Evolutionary conservation across 768 basidiomycete genomes (phyloP), one percentile per base, ranked within the genome.

Genomic region (Tephrocybe sp.): DNA sequence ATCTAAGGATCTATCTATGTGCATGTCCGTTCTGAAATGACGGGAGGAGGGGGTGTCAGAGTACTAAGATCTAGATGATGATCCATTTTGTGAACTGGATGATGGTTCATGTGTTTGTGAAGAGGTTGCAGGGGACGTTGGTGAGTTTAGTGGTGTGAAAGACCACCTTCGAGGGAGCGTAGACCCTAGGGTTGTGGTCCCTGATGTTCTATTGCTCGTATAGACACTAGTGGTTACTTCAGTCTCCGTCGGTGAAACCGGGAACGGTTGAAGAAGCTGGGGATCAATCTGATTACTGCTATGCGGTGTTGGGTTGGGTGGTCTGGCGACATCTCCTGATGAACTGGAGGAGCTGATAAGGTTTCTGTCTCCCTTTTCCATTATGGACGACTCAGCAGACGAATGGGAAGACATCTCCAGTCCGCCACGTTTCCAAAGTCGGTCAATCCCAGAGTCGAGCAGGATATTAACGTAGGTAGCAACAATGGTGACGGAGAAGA

Each of bases 401-500:
- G 65, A 68, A 30, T 44, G 39, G 22, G 26, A 45, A 42, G 54
- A 45, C 17, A 31, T 9, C 20, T 12, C 31, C 11, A 49, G 43
- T 11, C 39, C 23, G 31, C 54, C 54, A 47, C 64, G 58, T 48
- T 55, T 62, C 48, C 64, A 65, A 22, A 74, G 50, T 17, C 65
- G 66, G 9, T 60, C 54, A 39, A 77, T 50, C 26, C 71, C 68
- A 47, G 72, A 61, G 58, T 87, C 80, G 66, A 82, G 68, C 39
- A 82, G 56, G 39, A 84, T 69, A 60, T 90, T 91, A 61, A 85
- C 57, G 62, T 89, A 78, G 60, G 89, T 74, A 49, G 91, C 67
- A 40, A 94, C 53, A 26, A 89, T 76, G 0, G 89, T 78, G 34
- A 90, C 68, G 12, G 87, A 85, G 64, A 83, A 87, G 33, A 92